Evolutionary conservation across 2,329 filamentous ascomycete genomes (phyloP).

Genomic region (Pseudogymnoascus sp.): DNA sequence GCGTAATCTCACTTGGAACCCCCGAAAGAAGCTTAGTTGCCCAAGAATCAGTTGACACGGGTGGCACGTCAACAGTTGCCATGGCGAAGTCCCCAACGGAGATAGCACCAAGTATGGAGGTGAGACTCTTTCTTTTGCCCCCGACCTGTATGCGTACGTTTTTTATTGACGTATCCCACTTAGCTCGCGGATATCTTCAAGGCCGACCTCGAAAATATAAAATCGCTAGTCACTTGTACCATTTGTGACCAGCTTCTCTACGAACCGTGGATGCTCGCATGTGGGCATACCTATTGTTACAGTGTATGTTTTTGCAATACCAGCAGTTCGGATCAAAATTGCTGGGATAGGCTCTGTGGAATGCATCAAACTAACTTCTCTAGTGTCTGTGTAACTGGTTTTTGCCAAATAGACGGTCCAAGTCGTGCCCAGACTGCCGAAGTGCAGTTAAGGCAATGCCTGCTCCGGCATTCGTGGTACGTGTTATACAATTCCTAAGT

Average conservation of each 20-base stretch:
- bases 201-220: conserved; percentile 52
- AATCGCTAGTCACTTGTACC: conserved; percentile 55
- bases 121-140: conserved; percentile 10
- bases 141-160: neutral
- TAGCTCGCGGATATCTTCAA: conserved; percentile 24
- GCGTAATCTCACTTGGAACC: neutral
- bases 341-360: neutral
- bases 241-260: conserved; percentile 62
- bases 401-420: conserved; percentile 41
- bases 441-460: conserved; percentile 49
- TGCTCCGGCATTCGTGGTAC: conserved; percentile 55
- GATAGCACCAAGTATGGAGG: conserved; percentile 15
- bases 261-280: conserved; percentile 60
- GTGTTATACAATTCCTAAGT: conserved; percentile 16
- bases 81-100: conserved; percentile 8
- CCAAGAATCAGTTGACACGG: neutral
- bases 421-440: conserved; percentile 63
- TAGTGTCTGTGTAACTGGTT: conserved; percentile 32
- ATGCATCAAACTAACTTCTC: conserved; percentile 15
- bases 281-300: conserved; percentile 67
- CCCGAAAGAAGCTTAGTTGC: neutral
- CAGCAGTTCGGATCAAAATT: neutral
- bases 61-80: conserved; percentile 8
- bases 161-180: conserved; percentile 3
- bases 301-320: conserved; percentile 36